Conservation (phyloP, 352 stramenopile genomes). For the Pythium rishiriense region DNA sequence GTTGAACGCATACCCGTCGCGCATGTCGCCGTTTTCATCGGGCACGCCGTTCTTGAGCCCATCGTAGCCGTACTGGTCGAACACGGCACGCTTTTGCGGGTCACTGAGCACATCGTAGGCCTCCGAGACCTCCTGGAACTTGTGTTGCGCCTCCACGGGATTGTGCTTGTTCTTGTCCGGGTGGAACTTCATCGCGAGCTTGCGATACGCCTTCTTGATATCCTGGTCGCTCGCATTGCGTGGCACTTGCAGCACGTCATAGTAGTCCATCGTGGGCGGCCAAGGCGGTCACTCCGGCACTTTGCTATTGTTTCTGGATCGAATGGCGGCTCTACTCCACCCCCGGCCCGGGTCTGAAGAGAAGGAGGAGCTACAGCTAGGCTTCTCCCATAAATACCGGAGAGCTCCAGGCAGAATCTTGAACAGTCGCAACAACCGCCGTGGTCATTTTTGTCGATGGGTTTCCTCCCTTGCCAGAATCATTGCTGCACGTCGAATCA, state of each 20-base stretch:
- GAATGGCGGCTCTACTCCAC: background rate
- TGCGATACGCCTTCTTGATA: constrained; percentile 96
- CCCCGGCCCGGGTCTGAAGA: background rate
- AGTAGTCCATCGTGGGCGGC: constrained; percentile 81
- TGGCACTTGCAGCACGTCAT: constrained; percentile 88
- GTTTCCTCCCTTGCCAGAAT: too few species aligned
- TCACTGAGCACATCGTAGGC: constrained; percentile 95
- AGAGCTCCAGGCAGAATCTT: background rate
- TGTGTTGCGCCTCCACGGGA: constrained; percentile 80
- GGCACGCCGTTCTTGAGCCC: constrained; percentile 90
- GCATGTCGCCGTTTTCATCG: constrained; percentile 73
- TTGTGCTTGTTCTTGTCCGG: constrained; percentile 95
- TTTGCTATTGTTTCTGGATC: background rate
- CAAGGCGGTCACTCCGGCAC: background rate
- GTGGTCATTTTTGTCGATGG: too few species aligned
- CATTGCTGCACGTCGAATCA: too few species aligned
- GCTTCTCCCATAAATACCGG: background rate
- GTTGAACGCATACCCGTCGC: constrained; percentile 89
- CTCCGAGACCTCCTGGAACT: constrained; percentile 95
- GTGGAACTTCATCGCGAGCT: constrained; percentile 94
- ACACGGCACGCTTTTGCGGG: constrained; percentile 88
- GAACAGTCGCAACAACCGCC: background rate
- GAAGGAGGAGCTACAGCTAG: background rate
- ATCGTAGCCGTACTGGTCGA: constrained; percentile 95
- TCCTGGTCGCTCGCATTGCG: constrained; percentile 79